Conservation (phyloP, 345 rosid genomes). For the Anacardium occidentale region DNA sequence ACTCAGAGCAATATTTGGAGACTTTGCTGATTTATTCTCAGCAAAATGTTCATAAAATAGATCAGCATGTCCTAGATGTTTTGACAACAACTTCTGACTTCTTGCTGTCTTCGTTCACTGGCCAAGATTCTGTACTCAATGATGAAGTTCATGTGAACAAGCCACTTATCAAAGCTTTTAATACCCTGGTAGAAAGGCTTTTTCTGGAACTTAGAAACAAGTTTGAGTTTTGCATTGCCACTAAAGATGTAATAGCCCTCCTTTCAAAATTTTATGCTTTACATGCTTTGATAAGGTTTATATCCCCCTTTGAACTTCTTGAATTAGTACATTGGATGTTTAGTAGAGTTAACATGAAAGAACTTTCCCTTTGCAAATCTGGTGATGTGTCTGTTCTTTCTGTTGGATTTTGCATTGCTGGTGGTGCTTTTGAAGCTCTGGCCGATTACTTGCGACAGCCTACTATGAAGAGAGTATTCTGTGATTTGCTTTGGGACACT, state of each 20-base stretch:
- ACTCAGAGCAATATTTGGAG: constrained; percentile 37
- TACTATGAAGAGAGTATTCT: constrained; percentile 34
- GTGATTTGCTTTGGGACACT: constrained; percentile 55
- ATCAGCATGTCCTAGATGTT: constrained; percentile 54
- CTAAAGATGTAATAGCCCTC: constrained; percentile 42
- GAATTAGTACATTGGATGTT: constrained; percentile 57
- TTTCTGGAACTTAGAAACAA: constrained; percentile 38
- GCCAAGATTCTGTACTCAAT: constrained; percentile 23
- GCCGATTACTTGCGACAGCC: constrained; percentile 53
- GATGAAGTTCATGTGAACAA: constrained; percentile 30
- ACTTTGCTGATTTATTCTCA: constrained; percentile 37
- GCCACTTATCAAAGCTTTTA: constrained; percentile 45
- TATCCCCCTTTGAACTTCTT: constrained; percentile 76
- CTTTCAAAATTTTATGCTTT: constrained; percentile 54
- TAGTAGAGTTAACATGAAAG: constrained; percentile 37
- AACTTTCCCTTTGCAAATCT: constrained; percentile 27
- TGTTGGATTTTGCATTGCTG: constrained; percentile 63
- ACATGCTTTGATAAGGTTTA: constrained; percentile 50
- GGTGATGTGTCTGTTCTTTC: constrained; percentile 32
- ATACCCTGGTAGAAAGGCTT: constrained; percentile 43
- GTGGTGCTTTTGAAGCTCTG: constrained; percentile 63
- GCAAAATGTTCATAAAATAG: constrained; percentile 49
- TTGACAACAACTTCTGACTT: constrained; percentile 49
- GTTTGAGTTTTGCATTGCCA: constrained; percentile 48
- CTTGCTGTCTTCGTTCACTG: constrained; percentile 39